A percentile compares a stretch with the other conserved stretches of the same genome.
Evolutionary conservation across 2,329 filamentous ascomycete genomes (phyloP).

Genomic region (Fusarium chuoi): DNA sequence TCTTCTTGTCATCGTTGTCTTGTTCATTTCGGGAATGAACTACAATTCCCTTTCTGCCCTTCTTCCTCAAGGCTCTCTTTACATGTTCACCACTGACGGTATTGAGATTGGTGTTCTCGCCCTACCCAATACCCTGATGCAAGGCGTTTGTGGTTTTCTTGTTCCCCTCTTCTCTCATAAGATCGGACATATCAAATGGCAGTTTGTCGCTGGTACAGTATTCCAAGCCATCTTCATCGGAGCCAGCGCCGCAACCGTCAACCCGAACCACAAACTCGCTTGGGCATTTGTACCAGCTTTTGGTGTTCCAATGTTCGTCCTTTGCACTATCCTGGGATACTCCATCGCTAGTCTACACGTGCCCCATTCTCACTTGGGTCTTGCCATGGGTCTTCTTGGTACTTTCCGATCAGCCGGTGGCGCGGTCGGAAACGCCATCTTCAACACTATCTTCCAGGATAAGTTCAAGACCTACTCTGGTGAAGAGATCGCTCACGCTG

Average conservation of each 20-base stretch:
- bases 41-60: slow-evolving; percentile 21
- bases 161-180: slow-evolving; percentile 1
- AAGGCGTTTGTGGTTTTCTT: neutral
- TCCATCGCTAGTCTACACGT: slow-evolving; percentile 26
- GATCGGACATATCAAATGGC: slow-evolving; percentile 16
- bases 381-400: slow-evolving; percentile 21
- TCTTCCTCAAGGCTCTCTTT: slow-evolving; percentile 15
- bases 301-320: slow-evolving; percentile 18
- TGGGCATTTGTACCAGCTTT: slow-evolving; percentile 28
- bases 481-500: neutral
- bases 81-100: slow-evolving; percentile 23
- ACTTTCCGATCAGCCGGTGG: slow-evolving; percentile 18
- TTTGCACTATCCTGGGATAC: slow-evolving; percentile 19
- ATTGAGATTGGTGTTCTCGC: slow-evolving; percentile 19
- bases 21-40: slow-evolving; percentile 29
- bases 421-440: slow-evolving; percentile 18
- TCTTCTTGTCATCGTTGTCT: neutral
- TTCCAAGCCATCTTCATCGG: slow-evolving; percentile 22
- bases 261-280: slow-evolving; percentile 21
- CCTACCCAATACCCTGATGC: neutral
- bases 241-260: slow-evolving; percentile 18
- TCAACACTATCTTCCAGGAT: slow-evolving; percentile 19
- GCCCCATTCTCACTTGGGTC: slow-evolving; percentile 20
- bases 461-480: slow-evolving; percentile 11
- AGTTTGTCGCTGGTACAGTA: slow-evolving; percentile 1